A percentile compares a stretch with the other conserved stretches of the same genome.
Conservation (phyloP, 805 yeast genomes). For the Nakazawaea ernobii region DNA sequence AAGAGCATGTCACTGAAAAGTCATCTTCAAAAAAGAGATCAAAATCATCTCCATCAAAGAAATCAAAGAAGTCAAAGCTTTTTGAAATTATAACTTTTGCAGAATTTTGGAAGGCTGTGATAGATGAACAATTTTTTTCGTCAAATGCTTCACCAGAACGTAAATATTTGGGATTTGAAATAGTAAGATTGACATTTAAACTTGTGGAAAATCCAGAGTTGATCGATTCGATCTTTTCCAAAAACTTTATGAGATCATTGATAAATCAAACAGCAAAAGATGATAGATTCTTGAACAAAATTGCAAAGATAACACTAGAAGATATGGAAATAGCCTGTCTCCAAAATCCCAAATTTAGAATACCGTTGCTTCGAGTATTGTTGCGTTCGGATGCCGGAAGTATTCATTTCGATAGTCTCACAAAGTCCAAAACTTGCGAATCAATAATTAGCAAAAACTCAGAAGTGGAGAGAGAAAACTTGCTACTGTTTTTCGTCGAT, state of each 20-base stretch:
- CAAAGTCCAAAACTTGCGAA: constrained; percentile 66
- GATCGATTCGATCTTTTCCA: constrained; percentile 37
- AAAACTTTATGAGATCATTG: constrained; percentile 64
- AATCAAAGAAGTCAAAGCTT: constrained; percentile 12
- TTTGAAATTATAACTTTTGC: constrained; percentile 28
- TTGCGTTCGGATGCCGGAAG: constrained; percentile 45
- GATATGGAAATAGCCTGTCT: constrained; percentile 31
- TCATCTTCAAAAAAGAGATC: constrained; percentile 33
- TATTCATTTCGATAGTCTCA: constrained; percentile 68
- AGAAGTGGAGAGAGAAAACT: constrained; percentile 11
- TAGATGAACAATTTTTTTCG: constrained; percentile 78
- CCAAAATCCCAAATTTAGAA: constrained; percentile 29
- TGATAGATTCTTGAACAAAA: constrained; percentile 60
- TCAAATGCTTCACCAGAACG: constrained; percentile 78
- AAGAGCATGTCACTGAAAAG: constrained; percentile 18
- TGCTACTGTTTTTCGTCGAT: constrained; percentile 12
- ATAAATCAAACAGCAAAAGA: constrained; percentile 70
- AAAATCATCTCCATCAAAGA: constrained; percentile 21
- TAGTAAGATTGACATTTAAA: constrained; percentile 51
- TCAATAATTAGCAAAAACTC: constrained; percentile 24
- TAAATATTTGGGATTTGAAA: constrained; percentile 80
- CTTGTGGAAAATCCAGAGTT: constrained; percentile 23
- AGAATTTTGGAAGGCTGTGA: constrained; percentile 75
- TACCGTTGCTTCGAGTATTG: constrained; percentile 23
- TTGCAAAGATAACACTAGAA: constrained; percentile 49